These are phyloP conservation scores for Syzygium jambos DNA, from an alignment of 345 rosid genomes.

Conservation along the genomic window DNA sequence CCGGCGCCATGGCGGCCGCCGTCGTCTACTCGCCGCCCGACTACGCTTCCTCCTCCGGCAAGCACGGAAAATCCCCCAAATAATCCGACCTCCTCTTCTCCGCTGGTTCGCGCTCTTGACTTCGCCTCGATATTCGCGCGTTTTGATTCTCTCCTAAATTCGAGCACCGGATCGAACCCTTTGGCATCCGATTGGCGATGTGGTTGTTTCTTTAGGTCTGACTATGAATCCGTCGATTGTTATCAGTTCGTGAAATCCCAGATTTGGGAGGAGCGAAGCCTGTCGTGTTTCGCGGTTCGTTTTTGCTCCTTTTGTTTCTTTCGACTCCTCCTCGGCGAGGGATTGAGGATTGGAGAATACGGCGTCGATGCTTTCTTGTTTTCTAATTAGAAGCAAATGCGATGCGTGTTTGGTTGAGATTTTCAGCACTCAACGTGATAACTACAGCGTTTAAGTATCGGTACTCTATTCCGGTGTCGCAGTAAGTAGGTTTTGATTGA, in stretches of 20 bases:
- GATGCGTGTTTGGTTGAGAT: not conserved
- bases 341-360: not conserved
- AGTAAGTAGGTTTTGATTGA: not conserved
- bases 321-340: not conserved
- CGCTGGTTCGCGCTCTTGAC: not conserved
- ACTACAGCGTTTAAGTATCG: not conserved
- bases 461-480: not conserved
- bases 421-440: not conserved
- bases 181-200: not conserved
- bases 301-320: not conserved
- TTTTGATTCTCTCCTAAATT: not conserved
- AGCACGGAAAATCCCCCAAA: constrained; percentile 20
- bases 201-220: not conserved
- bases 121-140: not conserved
- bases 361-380: not conserved
- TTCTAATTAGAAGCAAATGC: not conserved
- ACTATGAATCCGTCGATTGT: not conserved
- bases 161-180: not conserved
- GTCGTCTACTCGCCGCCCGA: constrained; percentile 57
- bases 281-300: not conserved
- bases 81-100: not conserved
- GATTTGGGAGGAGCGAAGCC: not conserved
- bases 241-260: not conserved
- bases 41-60: constrained; percentile 1
- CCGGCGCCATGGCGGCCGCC: constrained; percentile 63